phyloP scores from a whole-genome alignment of 805 yeast species.

The Komagataella ulmi region DNA sequence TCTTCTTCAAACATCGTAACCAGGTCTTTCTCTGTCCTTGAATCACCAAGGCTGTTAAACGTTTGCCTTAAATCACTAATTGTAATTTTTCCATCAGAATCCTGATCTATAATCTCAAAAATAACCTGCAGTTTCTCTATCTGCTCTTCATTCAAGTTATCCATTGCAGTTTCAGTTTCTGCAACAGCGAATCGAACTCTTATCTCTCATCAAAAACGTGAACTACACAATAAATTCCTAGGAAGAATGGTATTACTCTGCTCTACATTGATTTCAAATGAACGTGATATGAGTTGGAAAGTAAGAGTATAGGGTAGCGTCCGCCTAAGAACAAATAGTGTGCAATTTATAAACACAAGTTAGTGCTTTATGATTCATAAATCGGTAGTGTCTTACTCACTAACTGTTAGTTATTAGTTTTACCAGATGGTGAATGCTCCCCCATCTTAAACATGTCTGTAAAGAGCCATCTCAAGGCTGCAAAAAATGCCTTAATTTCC shows the following conservation, averaged over 20 bases:
- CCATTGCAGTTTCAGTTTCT: neutral
- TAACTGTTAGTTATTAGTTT: too few species aligned
- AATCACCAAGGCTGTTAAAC: conserved; percentile 38
- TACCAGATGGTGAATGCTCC: neutral
- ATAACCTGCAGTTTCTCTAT: conserved; percentile 58
- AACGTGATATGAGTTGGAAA: neutral
- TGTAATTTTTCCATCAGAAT: conserved; percentile 58
- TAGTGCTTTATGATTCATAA: too few species aligned
- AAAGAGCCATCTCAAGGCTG: conserved; percentile 26
- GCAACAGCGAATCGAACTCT: too few species aligned
- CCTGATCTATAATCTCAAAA: conserved; percentile 70
- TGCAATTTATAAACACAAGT: too few species aligned
- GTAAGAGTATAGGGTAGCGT: neutral
- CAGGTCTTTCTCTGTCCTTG: conserved; percentile 25
- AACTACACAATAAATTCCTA: neutral
- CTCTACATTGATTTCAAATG: neutral
- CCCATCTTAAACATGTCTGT: neutral
- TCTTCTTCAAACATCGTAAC: conserved; percentile 30
- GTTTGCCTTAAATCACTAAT: conserved; percentile 40
- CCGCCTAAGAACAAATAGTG: too few species aligned
- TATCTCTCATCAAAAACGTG: neutral
- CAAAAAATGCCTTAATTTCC: conserved; percentile 35
- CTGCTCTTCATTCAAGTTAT: conserved; percentile 43
- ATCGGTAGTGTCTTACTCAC: neutral
- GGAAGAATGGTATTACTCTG: neutral